phyloP scores from a whole-genome alignment of 1,139 yeast species.

The Debaryomycetaceae sp. region DNA sequence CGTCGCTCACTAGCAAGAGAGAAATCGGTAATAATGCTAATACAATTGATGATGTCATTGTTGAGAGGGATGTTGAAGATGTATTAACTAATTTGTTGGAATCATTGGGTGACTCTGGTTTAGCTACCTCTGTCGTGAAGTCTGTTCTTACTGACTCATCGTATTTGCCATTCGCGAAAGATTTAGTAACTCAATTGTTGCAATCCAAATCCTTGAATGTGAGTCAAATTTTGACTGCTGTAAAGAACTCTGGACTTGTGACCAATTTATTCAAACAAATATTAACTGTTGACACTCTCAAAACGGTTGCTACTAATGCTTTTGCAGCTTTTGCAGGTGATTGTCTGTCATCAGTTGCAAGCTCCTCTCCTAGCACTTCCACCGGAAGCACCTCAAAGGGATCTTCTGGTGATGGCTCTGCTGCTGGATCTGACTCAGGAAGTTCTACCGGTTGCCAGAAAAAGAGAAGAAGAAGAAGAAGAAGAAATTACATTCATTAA shows the following conservation, averaged over 20 bases:
- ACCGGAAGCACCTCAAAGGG: conserved; percentile 6
- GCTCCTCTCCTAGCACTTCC: conserved; percentile 7
- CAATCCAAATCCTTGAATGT: conserved; percentile 29
- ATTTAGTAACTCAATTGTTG: conserved; percentile 31
- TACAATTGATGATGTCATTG: conserved; percentile 3
- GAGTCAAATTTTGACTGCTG: conserved; percentile 27
- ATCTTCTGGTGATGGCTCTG: conserved; percentile 11
- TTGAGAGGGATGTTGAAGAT: conserved; percentile 26
- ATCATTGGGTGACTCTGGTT: conserved; percentile 41
- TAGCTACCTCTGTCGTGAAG: conserved; percentile 40
- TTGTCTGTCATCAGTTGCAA: conserved; percentile 18
- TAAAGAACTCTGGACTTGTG: conserved; percentile 35
- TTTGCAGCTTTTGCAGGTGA: conserved; percentile 43
- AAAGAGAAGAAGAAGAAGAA: conserved; percentile 38
- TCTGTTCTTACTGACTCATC: conserved; percentile 37
- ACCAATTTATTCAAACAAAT: conserved; percentile 34
- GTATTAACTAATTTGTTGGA: conserved; percentile 38
- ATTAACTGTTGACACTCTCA: conserved; percentile 31
- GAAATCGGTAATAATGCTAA: background rate
- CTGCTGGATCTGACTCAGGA: conserved; percentile 9
- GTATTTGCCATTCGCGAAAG: conserved; percentile 37
- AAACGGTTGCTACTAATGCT: conserved; percentile 38
- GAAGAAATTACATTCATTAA: conserved; percentile 23
- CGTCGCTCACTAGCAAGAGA: conserved; percentile 11
- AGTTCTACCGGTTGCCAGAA: conserved; percentile 25